phyloP scores from a whole-genome alignment of 352 stramenopile species.

The Phytopythium oedochilum region DNA sequence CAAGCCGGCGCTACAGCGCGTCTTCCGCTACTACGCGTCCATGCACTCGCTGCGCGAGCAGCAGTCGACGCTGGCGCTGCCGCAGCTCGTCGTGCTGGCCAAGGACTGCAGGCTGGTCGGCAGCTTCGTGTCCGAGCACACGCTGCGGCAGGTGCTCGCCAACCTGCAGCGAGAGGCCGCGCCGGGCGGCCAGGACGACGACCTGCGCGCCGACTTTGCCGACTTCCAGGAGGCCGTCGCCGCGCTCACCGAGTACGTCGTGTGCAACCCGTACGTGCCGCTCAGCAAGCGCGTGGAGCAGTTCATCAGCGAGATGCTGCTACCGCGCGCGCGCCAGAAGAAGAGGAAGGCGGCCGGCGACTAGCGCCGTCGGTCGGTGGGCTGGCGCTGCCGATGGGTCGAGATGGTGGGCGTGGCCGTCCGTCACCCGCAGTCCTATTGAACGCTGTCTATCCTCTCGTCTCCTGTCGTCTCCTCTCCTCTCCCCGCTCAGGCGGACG shows the following conservation, averaged over 20 bases:
- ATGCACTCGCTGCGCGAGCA: conserved; percentile 73
- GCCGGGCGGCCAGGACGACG: conserved; percentile 19
- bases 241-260: conserved; percentile 70
- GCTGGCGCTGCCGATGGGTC: too few species aligned
- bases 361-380: background rate
- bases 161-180: conserved; percentile 64
- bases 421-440: too few species aligned
- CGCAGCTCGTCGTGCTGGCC: conserved; percentile 54
- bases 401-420: too few species aligned
- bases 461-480: too few species aligned
- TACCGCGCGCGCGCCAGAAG: conserved; percentile 70
- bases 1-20: conserved; percentile 59
- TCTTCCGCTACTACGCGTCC: conserved; percentile 79
- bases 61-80: conserved; percentile 65
- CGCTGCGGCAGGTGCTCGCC: conserved; percentile 70
- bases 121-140: conserved; percentile 74
- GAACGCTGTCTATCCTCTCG: conserved; percentile 5
- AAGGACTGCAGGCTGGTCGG: conserved; percentile 75
- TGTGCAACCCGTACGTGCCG: conserved; percentile 75
- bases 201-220: conserved; percentile 53
- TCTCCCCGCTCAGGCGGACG: too few species aligned
- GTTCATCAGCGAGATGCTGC: conserved; percentile 72
- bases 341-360: conserved; percentile 21
- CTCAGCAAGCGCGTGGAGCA: conserved; percentile 75
- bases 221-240: conserved; percentile 73